Conservation (phyloP, 352 stramenopile species). For the Globisporangium orthogonon region DNA sequence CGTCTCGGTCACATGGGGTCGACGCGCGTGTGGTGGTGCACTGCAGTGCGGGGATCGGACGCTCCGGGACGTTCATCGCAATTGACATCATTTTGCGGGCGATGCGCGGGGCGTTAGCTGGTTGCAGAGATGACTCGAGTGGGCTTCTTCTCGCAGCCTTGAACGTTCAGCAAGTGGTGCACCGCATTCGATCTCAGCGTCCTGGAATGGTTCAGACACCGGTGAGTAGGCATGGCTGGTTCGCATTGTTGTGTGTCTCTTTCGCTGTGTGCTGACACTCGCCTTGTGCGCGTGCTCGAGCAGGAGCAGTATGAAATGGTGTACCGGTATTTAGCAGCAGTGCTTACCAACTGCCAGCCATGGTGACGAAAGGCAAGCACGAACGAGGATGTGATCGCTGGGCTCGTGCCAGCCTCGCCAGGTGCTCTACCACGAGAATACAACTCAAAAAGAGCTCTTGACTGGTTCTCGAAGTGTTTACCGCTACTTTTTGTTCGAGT, state of each 20-base stretch:
- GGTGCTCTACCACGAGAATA: no score
- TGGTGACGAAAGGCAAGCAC: slow-evolving; percentile 29
- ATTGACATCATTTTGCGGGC: slow-evolving; percentile 72
- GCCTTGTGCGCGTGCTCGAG: neutral
- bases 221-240: slow-evolving; percentile 11
- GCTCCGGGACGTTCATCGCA: slow-evolving; percentile 78
- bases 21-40: slow-evolving; percentile 51
- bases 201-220: slow-evolving; percentile 81
- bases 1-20: slow-evolving; percentile 17
- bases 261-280: slow-evolving; percentile 6
- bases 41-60: slow-evolving; percentile 76
- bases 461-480: no score
- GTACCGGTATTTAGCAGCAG: slow-evolving; percentile 69
- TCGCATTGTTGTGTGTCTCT: slow-evolving; percentile 1
- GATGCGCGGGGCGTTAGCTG: slow-evolving; percentile 28
- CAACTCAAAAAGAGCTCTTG: no score
- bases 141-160: slow-evolving; percentile 23
- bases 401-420: no score
- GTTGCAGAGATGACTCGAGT: slow-evolving; percentile 15
- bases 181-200: slow-evolving; percentile 57
- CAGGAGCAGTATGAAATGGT: slow-evolving; percentile 87
- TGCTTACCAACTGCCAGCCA: slow-evolving; percentile 39
- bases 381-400: no score
- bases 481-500: no score
- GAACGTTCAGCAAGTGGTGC: slow-evolving; percentile 49